phyloP scores from a whole-genome alignment of 495 filamentous ascomycete species.

The Daldinia decipiens region DNA sequence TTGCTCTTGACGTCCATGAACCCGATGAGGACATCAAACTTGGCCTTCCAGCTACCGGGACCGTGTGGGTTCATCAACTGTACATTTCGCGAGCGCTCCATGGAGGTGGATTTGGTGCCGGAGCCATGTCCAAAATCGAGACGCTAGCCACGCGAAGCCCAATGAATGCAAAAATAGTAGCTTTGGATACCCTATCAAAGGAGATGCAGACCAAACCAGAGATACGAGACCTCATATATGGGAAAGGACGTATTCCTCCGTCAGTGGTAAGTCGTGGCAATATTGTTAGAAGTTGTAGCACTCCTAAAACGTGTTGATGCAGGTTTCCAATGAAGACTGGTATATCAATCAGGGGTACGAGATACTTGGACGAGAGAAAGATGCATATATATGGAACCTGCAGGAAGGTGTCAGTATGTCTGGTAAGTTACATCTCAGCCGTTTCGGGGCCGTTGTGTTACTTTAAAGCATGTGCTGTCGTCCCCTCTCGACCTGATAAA shows the following conservation, averaged over 20 bases:
- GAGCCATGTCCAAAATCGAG: slow-evolving; percentile 53
- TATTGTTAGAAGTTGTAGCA: slow-evolving; percentile 12
- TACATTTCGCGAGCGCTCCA: slow-evolving; percentile 54
- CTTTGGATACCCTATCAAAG: slow-evolving; percentile 49
- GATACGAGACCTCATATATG: slow-evolving; percentile 31
- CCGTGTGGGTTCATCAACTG: slow-evolving; percentile 52
- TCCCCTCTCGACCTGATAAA: slow-evolving; percentile 12
- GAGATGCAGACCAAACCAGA: slow-evolving; percentile 41
- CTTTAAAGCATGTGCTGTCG: slow-evolving; percentile 15
- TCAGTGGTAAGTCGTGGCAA: slow-evolving; percentile 43
- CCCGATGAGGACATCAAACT: slow-evolving; percentile 44
- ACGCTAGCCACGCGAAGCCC: slow-evolving; percentile 46
- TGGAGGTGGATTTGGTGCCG: slow-evolving; percentile 50
- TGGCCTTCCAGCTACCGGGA: slow-evolving; percentile 37
- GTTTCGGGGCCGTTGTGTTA: slow-evolving; percentile 9
- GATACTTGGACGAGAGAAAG: slow-evolving; percentile 26
- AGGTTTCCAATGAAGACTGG: slow-evolving; percentile 60
- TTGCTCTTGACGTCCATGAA: slow-evolving; percentile 49
- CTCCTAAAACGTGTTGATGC: slow-evolving; percentile 23
- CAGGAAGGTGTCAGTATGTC: slow-evolving; percentile 20
- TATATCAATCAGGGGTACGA: slow-evolving; percentile 67
- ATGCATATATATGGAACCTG: slow-evolving; percentile 21
- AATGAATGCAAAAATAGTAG: slow-evolving; percentile 48
- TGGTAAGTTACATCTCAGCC: slow-evolving; percentile 32
- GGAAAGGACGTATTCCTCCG: slow-evolving; percentile 24